Evolutionary conservation across 1,139 yeast species (phyloP).

Genomic region (Lodderomyces beijingensis): DNA sequence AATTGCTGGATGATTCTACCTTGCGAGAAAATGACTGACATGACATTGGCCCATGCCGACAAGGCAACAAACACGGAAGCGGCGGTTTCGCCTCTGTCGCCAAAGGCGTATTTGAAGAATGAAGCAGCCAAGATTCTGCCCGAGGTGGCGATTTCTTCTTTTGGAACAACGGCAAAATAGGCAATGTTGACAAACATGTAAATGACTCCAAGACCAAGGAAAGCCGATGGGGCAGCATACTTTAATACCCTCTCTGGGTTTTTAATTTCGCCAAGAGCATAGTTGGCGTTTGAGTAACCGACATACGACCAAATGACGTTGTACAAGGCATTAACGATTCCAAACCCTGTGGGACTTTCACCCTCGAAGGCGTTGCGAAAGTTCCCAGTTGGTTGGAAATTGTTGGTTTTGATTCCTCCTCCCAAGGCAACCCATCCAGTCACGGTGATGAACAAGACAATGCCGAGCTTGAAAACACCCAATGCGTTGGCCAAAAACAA

Average conservation of each 20-base stretch:
- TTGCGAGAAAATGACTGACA: slow-evolving; percentile 47
- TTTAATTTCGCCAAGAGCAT: slow-evolving; percentile 76
- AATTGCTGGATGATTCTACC: slow-evolving; percentile 47
- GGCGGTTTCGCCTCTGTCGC: slow-evolving; percentile 43
- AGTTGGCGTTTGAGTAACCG: slow-evolving; percentile 74
- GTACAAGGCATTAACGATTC: slow-evolving; percentile 72
- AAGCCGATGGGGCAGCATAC: slow-evolving; percentile 45
- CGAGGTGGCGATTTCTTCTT: slow-evolving; percentile 37
- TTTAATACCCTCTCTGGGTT: slow-evolving; percentile 42
- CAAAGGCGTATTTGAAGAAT: slow-evolving; percentile 44
- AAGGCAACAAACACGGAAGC: slow-evolving; percentile 48
- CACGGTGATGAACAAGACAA: slow-evolving; percentile 63
- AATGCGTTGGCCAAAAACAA: slow-evolving; percentile 62
- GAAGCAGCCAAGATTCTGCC: slow-evolving; percentile 46
- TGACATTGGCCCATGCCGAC: slow-evolving; percentile 46
- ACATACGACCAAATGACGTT: slow-evolving; percentile 80
- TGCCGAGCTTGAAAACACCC: slow-evolving; percentile 68
- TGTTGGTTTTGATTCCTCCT: slow-evolving; percentile 55
- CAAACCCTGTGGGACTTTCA: slow-evolving; percentile 61
- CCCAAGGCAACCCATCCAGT: slow-evolving; percentile 83
- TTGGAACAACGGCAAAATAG: slow-evolving; percentile 55
- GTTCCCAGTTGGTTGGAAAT: slow-evolving; percentile 51
- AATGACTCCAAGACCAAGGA: slow-evolving; percentile 61
- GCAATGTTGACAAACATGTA: slow-evolving; percentile 61
- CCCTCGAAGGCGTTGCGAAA: slow-evolving; percentile 61